These are phyloP conservation scores for Hortiboletus flavorubellus DNA, from an alignment of 768 basidiomycete species.

Conservation along the genomic window DNA sequence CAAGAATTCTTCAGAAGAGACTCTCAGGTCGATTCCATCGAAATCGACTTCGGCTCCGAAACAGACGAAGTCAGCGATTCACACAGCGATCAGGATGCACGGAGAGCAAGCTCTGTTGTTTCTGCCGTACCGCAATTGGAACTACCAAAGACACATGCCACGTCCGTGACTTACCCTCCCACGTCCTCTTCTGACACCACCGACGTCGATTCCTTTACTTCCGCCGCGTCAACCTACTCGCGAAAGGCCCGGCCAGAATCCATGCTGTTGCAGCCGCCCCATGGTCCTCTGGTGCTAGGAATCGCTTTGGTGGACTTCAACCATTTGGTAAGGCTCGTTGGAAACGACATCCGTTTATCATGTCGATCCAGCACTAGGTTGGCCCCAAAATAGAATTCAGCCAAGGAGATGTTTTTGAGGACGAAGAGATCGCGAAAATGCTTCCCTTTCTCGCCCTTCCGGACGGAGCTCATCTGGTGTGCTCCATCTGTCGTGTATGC, in stretches of 20 bases:
- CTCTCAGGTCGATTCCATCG: conserved; percentile 45
- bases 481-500: neutral
- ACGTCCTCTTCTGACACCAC: conserved; percentile 41
- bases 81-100: conserved; percentile 31
- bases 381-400: conserved; percentile 90
- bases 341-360: conserved; percentile 7
- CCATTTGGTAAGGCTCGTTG: conserved; percentile 62
- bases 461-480: conserved; percentile 92
- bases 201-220: conserved; percentile 57
- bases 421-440: conserved; percentile 81
- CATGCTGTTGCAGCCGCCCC: conserved; percentile 56
- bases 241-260: conserved; percentile 79
- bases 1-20: conserved; percentile 37
- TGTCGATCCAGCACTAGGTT: conserved; percentile 47
- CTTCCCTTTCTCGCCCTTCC: conserved; percentile 95
- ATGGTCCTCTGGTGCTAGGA: conserved; percentile 67
- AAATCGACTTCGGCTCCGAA: conserved; percentile 54
- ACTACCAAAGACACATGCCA: conserved; percentile 32
- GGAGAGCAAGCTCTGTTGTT: conserved; percentile 48
- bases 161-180: conserved; percentile 59
- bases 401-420: conserved; percentile 72
- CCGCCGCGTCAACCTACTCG: conserved; percentile 52
- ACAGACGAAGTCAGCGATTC: conserved; percentile 53
- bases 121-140: conserved; percentile 45
- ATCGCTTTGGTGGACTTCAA: conserved; percentile 95